Conservation (phyloP, 2,329 filamentous ascomycete genomes). For the Monosporascus sp. region DNA sequence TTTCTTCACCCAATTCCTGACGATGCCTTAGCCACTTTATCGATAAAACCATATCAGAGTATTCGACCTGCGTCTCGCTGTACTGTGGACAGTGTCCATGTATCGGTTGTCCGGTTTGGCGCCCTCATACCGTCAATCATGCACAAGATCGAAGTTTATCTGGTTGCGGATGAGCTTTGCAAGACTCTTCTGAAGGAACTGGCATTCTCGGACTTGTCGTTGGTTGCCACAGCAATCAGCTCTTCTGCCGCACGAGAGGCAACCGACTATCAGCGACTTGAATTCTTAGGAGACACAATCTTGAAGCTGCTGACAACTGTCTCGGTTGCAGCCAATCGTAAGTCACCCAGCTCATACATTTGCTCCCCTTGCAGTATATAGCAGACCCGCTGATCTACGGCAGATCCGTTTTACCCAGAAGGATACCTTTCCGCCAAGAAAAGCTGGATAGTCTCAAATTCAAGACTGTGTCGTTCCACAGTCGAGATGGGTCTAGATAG, state of each 20-base stretch:
- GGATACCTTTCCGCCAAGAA: constrained; percentile 67
- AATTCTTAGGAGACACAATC: constrained; percentile 81
- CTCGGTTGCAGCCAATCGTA: constrained; percentile 53
- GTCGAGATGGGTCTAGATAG: constrained; percentile 59
- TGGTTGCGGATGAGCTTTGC: constrained; percentile 59
- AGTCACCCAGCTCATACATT: constrained; percentile 18
- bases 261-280: constrained; percentile 74
- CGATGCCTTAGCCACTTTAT: constrained; percentile 9
- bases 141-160: constrained; percentile 59
- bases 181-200: constrained; percentile 48
- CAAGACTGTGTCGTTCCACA: constrained; percentile 62
- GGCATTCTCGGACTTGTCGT: constrained; percentile 44
- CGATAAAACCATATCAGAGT: constrained; percentile 35
- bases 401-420: constrained; percentile 68
- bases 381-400: constrained; percentile 6
- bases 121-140: constrained; percentile 69
- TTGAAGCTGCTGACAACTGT: constrained; percentile 70
- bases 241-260: constrained; percentile 54
- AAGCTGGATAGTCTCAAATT: constrained; percentile 68
- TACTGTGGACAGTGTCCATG: constrained; percentile 42
- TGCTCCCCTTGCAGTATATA: not conserved
- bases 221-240: constrained; percentile 66
- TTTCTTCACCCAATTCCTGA: constrained; percentile 44
- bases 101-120: constrained; percentile 42
- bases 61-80: constrained; percentile 45